Base-by-base conservation (phyloP, 352 stramenopile species). In the Phytophthora cactorum region DNA sequence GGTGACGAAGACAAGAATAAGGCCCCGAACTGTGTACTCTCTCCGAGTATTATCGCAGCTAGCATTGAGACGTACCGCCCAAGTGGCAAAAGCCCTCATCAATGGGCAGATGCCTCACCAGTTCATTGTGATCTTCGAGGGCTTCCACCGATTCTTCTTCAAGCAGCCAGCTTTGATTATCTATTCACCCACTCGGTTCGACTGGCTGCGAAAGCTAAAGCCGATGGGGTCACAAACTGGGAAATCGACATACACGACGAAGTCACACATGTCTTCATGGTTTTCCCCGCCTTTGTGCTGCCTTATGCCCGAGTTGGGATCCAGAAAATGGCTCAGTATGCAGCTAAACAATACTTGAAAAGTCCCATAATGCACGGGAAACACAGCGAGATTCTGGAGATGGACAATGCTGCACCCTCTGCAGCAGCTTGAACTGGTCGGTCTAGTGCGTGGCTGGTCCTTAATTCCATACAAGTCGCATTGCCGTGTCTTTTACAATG, bases 181-280 rank as follows among this genome's bases (percentile, higher is more conserved):
- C 14, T 76, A 5, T 59, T 63, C 27, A 22, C 51, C 11, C 52
- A 73, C 43, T 63, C 57, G 1, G 6, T 72, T n/a, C 52, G 47
- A 14, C 45, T 76, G 3, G 57, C 56, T 11, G 54, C 63, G 29
- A 76, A 72, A 64, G 68, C 68, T 5, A 56, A 73, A 56, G 68
- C 53, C 14, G 68, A 76, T 60, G 64, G 58, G 0, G 45, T 68
- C 6, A 52, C 25, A 5, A 55, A 73, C 41, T 75, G 68, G 68
- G 63, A 73, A 22, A 25, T 73, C 4, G 68, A 76, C 17, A 59
- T 70, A 4, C 54, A 74, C 22, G 59, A 69, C 29, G 52, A 55
- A 27, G 65, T 74, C 14, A 55, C 55, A 0, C 66, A 74, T 28
- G 55, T 74, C 9, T 74, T 74, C 47, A 54, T 54, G 38, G 44